These are phyloP conservation scores for Fraxinus albicans DNA, from an alignment of 305 asterid genomes.

Conservation along the genomic window DNA sequence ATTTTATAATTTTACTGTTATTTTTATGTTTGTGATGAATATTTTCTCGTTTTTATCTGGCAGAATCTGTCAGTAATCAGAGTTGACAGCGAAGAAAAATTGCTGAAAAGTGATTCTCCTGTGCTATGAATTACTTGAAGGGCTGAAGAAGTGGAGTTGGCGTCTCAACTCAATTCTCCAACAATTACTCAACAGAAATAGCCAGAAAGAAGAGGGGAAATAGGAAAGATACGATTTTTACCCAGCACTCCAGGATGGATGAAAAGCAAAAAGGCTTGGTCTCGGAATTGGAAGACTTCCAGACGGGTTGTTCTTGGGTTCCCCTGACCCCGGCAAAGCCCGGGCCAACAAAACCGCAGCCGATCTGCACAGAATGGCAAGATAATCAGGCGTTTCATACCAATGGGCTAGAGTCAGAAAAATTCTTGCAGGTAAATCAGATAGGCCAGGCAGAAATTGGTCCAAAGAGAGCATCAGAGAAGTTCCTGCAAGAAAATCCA, in stretches of 20 bases:
- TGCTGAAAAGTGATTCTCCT: neutral
- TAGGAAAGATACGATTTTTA: slow-evolving; percentile 33
- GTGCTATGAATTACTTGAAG: slow-evolving; percentile 5
- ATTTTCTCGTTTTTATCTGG: slow-evolving; percentile 19
- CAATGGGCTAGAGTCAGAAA: slow-evolving; percentile 24
- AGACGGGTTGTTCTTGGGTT: slow-evolving; percentile 48
- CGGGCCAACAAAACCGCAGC: slow-evolving; percentile 28
- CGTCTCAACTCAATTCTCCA: neutral
- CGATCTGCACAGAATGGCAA: slow-evolving; percentile 41
- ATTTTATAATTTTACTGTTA: neutral
- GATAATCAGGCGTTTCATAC: slow-evolving; percentile 17
- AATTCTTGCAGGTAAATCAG: slow-evolving; percentile 16
- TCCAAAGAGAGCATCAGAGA: slow-evolving; percentile 9
- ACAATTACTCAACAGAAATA: neutral
- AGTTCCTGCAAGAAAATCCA: slow-evolving; percentile 23
- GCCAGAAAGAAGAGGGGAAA: neutral
- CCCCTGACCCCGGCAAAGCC: slow-evolving; percentile 69
- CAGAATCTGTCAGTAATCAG: slow-evolving; percentile 28
- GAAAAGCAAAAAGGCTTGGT: slow-evolving; percentile 33
- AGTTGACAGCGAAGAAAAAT: slow-evolving; percentile 22
- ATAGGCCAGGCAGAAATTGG: slow-evolving; percentile 23
- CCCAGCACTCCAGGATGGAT: slow-evolving; percentile 47
- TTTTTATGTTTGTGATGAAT: slow-evolving; percentile 2
- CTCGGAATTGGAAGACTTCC: slow-evolving; percentile 33
- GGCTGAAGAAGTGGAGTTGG: neutral